phyloP scores from a whole-genome alignment of 2,329 filamentous ascomycete species.

The Verticillium zaregamsianum region DNA sequence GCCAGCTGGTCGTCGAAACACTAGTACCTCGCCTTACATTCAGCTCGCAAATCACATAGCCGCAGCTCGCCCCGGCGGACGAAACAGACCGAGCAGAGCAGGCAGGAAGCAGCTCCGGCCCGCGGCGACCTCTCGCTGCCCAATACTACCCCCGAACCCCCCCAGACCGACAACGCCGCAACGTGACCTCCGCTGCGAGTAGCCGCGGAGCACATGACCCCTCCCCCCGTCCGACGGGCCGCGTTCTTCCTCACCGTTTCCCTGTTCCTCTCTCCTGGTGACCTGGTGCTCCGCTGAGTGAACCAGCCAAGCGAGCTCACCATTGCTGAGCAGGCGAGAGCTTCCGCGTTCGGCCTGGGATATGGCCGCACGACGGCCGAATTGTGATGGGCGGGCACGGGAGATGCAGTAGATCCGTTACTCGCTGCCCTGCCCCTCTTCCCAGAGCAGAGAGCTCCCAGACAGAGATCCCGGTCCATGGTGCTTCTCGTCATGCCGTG shows the following conservation, averaged over 20 bases:
- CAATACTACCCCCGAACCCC: conserved; percentile 5
- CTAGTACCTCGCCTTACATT: conserved; percentile 11
- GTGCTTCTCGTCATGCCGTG: background rate
- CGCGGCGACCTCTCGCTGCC: conserved; percentile 4
- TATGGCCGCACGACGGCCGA: conserved; percentile 10
- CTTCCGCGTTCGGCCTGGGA: conserved; percentile 1
- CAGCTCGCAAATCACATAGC: conserved; percentile 10
- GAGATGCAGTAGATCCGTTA: conserved; percentile 8
- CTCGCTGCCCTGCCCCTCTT: background rate
- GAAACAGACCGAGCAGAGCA: background rate
- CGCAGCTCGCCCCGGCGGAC: background rate
- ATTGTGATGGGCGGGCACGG: conserved; percentile 13
- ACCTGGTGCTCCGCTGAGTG: background rate
- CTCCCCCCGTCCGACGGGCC: too few relatives aligned
- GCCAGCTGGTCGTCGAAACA: conserved; percentile 4
- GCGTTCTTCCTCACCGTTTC: background rate
- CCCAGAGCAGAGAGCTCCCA: background rate
- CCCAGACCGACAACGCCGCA: background rate
- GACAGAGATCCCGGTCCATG: background rate
- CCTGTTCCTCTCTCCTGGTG: background rate
- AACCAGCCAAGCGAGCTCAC: background rate
- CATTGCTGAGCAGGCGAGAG: conserved; percentile 6
- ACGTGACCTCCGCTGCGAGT: background rate
- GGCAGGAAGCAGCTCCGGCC: background rate
- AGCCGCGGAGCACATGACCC: background rate